These are phyloP conservation scores for Talaromyces amestolkiae DNA, from an alignment of 2,329 filamentous ascomycete species.

Conservation along the genomic window DNA sequence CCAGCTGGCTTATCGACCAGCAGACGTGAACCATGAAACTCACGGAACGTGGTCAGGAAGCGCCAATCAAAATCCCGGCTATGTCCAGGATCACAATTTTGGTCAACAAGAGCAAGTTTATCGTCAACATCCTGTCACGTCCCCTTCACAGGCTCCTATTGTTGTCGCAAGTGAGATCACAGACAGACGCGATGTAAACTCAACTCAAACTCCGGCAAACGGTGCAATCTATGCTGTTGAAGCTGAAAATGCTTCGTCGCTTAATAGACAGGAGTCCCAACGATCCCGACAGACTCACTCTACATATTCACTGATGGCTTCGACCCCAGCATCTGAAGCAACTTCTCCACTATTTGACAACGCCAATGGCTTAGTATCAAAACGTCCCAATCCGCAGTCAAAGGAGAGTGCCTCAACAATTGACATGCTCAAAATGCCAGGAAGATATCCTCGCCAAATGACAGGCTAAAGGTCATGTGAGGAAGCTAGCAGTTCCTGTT, in stretches of 20 bases:
- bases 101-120: not conserved
- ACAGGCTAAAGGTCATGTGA: not conserved
- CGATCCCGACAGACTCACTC: conserved; percentile 20
- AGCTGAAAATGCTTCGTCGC: conserved; percentile 15
- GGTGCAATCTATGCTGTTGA: conserved; percentile 5
- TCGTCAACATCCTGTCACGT: conserved; percentile 4
- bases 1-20: conserved; percentile 14
- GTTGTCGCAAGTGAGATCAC: conserved; percentile 7
- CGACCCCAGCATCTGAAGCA: conserved; percentile 15
- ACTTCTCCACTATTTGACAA: conserved; percentile 19
- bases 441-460: conserved; percentile 31
- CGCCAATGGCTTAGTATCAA: not conserved
- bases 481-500: not conserved
- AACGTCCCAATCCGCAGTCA: conserved; percentile 22
- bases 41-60: conserved; percentile 54
- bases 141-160: conserved; percentile 12
- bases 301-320: conserved; percentile 17
- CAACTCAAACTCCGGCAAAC: conserved; percentile 2
- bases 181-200: not conserved
- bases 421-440: conserved; percentile 37
- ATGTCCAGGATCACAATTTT: conserved; percentile 17
- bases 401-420: conserved; percentile 33
- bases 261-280: conserved; percentile 17
- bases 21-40: conserved; percentile 34
- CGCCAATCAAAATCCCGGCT: conserved; percentile 1